Evolutionary conservation across 495 filamentous ascomycete genomes (phyloP).

Genomic region (Neurospora sp.): DNA sequence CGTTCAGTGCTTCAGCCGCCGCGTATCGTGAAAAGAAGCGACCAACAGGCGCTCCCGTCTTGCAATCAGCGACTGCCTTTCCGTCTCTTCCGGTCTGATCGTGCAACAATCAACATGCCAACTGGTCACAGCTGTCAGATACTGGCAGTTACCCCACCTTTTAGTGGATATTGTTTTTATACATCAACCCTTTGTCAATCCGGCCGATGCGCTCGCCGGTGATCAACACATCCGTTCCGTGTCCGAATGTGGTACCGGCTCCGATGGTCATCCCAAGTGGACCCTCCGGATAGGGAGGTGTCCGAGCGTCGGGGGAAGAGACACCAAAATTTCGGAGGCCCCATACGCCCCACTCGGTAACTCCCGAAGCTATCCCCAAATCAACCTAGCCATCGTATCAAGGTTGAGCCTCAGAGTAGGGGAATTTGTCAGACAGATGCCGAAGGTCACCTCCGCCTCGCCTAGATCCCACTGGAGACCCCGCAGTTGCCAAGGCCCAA

Average conservation of each 20-base stretch:
- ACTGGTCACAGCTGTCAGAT: background rate
- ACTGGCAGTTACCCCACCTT: background rate
- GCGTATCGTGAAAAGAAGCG: background rate
- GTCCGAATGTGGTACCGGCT: background rate
- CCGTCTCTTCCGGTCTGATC: background rate
- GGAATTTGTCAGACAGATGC: constrained; percentile 6
- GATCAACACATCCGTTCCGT: background rate
- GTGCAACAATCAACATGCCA: background rate
- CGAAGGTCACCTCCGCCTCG: constrained; percentile 15
- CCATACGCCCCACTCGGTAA: background rate
- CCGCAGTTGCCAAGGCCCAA: constrained; percentile 1
- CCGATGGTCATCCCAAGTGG: background rate
- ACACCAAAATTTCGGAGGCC: background rate
- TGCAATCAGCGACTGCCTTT: background rate
- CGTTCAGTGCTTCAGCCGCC: background rate
- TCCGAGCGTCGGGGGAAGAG: background rate
- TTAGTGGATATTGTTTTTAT: constrained; percentile 1
- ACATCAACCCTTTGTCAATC: constrained; percentile 15
- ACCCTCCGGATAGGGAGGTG: background rate
- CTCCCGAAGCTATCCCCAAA: background rate
- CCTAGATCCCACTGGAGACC: constrained; percentile 11
- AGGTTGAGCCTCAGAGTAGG: background rate
- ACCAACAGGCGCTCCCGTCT: background rate
- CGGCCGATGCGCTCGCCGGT: background rate
- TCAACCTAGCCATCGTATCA: background rate